Evolutionary conservation across 768 basidiomycete genomes (phyloP), one percentile per base, ranked within the genome.

Genomic region (Clitopilus hobsonii): DNA sequence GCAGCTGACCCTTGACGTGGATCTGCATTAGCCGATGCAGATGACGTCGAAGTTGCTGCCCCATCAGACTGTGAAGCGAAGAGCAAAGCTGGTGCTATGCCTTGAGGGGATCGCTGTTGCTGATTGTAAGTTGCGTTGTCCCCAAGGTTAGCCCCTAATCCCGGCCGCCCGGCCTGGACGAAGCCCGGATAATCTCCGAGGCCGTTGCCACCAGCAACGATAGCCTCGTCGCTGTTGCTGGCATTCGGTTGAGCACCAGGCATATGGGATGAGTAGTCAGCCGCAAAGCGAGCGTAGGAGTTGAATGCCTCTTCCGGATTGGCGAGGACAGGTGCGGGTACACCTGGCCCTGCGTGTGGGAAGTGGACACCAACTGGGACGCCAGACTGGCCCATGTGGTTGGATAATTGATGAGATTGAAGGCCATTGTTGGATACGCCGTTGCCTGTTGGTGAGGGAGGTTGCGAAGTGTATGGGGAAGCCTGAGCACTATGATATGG

Each of bases 221-320:
- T 56, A 49, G 61, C 69, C 52, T 75, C 76, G 38, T 74, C 74
- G 23, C 69, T 68, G 5, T 65, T 64, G 10, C 70, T 71, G 20
- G 68, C 70, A 51, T 74, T 74, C 56, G 69, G 73, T 57, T 76
- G 73, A 1, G 85, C 78, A 23, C 82, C 85, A 0, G 86, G 86
- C 72, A 89, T 76, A 11, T 78, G 75, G 0, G 79, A 76, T 0
- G 81, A 81, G 66, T 85, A 89, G 56, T 88, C 86, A 2, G 71
- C 69, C 0, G 76, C 69, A 26, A 87, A 89, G 38, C 83, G 81
- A 13, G 85, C 83, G 59, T 88, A 89, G 1, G 81, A 66, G 63
- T 86, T 88, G 72, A 89, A 88, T 1, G 82, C 82, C 1, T 86
- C 84, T 58, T 80, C 74, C 13, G 73, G 71, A 51, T 70, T 30